These are phyloP conservation scores for Mortierella sp. DNA, from an alignment of 371 early-diverging fungal genomes.

Conservation along the genomic window DNA sequence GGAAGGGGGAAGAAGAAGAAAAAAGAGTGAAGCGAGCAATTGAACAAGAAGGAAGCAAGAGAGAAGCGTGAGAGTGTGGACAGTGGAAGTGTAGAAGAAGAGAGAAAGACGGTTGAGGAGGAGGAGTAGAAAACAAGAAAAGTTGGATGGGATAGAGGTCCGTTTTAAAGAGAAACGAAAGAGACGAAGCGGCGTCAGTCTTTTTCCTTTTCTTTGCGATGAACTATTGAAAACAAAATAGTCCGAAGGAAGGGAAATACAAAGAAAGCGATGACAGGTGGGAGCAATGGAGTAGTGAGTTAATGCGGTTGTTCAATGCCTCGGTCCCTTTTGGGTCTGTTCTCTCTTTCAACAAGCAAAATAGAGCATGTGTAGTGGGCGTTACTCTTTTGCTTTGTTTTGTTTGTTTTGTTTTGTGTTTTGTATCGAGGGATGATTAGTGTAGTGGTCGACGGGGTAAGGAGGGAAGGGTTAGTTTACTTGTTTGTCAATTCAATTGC, in stretches of 20 bases:
- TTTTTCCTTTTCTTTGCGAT: no score
- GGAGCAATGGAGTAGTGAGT: not conserved
- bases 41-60: not conserved
- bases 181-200: not conserved
- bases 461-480: no score
- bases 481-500: no score
- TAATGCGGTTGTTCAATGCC: not conserved
- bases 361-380: not conserved
- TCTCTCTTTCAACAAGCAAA: not conserved
- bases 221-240: slow-evolving; percentile 4
- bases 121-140: not conserved
- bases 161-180: not conserved
- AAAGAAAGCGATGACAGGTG: not conserved
- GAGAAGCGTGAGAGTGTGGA: not conserved
- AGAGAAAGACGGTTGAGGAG: not conserved
- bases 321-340: not conserved
- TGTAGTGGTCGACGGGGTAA: no score
- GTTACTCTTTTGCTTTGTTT: not conserved
- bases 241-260: not conserved
- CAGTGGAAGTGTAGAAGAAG: not conserved
- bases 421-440: not conserved
- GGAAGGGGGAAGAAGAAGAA: not conserved
- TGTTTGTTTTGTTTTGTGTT: not conserved
- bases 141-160: not conserved
- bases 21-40: not conserved